Base-by-base conservation (phyloP, 1,139 yeast species). In the Trichomonascaceae sp. region DNA sequence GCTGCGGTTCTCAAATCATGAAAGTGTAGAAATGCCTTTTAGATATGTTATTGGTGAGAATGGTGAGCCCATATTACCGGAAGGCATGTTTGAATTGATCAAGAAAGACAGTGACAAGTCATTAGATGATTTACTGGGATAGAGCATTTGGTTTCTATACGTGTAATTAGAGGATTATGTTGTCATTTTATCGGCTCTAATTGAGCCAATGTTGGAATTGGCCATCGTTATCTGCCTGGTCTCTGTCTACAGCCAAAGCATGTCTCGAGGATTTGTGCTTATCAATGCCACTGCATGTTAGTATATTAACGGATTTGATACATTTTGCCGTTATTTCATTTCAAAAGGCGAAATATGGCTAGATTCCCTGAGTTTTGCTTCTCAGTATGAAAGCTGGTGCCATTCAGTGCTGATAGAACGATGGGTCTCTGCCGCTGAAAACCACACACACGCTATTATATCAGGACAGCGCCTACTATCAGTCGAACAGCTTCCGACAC, bases 21-120 rank as follows among this genome's bases (percentile, higher is more conserved):
- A 93, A 70, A 87, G 96, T 6, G 90, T 96, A 0, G 97, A 93
- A 68, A 93, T 93, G 99, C 99, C 99, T 2, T 93, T 93, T 74
- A 78, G 98, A 66, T 93, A 93, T 65, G 85, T 93, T 32, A 73
- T 84, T 55, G 85, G 84, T 60, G 48, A 54, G 6, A 64, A 78
- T 1, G 82, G 82, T 2, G 77, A 78, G 58, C 98, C 98, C 1
- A 86, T 93, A 19, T 76, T 93, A 66, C 99, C 99, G 1, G 79
- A 80, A 58, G 98, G 98, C 0, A 91, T 93, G 98, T 75, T 88
- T 59, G 84, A 85, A 46, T 78, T 91, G 68, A 91, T 93, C 64
- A 84, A 85, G 65, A 80, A 80, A 62, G 99, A 93, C 66, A 84
- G 95, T 7, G 69, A 68, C 32, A 66, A 66, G 57, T 59, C 70